Evolutionary conservation across 1,284 basidiomycete species (phyloP).

Genomic region (Taiwanofungus camphoratus): DNA sequence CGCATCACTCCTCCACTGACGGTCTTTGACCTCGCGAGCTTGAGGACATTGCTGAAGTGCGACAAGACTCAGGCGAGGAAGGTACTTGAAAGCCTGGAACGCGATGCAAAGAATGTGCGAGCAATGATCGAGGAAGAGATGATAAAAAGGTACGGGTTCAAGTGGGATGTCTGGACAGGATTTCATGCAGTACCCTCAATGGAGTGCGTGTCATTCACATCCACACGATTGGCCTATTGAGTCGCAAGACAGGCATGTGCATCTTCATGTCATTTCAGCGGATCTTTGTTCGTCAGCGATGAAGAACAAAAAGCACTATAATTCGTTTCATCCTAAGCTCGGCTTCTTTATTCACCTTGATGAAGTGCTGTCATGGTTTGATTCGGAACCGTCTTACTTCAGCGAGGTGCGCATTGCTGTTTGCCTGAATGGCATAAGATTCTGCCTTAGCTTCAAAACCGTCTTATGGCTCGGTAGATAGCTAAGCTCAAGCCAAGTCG

Average conservation of each 20-base stretch:
- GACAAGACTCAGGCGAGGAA: conserved; percentile 47
- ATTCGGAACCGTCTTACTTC: conserved; percentile 50
- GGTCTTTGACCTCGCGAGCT: conserved; percentile 42
- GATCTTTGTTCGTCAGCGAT: conserved; percentile 73
- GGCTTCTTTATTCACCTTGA: conserved; percentile 85
- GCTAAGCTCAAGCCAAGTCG: conserved; percentile 40
- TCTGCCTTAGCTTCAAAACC: background rate
- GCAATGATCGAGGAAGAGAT: conserved; percentile 78
- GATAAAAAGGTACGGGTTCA: conserved; percentile 69
- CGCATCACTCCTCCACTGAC: conserved; percentile 34
- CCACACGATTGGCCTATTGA: conserved; percentile 1
- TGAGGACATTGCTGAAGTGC: conserved; percentile 55
- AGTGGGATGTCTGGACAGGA: conserved; percentile 77
- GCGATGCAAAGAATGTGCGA: conserved; percentile 50
- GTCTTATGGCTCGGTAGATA: conserved; percentile 36
- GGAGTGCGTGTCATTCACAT: conserved; percentile 43
- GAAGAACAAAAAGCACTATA: conserved; percentile 93
- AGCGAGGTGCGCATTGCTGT: conserved; percentile 35
- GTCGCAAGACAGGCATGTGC: conserved; percentile 63
- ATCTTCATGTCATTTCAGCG: conserved; percentile 82
- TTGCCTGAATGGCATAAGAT: background rate
- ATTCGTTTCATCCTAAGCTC: conserved; percentile 83
- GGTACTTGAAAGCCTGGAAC: conserved; percentile 51
- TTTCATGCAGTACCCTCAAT: conserved; percentile 85
- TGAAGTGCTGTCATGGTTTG: conserved; percentile 74